Conservation (phyloP, 176 grass and related monocot species). For the Cymbopogon citratus region DNA sequence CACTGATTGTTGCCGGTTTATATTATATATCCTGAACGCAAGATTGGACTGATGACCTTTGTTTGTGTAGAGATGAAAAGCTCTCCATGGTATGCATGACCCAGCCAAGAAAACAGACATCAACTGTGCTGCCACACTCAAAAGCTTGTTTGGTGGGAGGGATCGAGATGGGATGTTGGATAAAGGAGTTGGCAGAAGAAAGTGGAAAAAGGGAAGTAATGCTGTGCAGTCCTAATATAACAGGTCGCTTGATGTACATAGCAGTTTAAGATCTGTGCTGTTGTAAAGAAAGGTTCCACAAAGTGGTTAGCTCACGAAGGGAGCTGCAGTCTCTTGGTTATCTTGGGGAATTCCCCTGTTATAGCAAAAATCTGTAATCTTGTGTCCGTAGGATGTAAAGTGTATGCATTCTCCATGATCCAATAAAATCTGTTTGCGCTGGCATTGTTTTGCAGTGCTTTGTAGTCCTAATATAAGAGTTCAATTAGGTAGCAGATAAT, state of each 20-base stretch:
- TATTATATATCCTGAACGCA: too few relatives aligned
- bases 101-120: too few relatives aligned
- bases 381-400: background rate
- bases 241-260: background rate
- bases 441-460: background rate
- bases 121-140: too few relatives aligned
- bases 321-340: background rate
- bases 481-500: too few relatives aligned
- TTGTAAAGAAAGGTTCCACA: background rate
- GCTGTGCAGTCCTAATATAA: constrained; percentile 11
- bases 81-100: too few relatives aligned
- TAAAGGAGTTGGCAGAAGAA: too few relatives aligned
- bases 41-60: too few relatives aligned
- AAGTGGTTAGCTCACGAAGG: background rate
- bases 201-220: background rate
- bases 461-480: constrained; percentile 13
- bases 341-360: background rate
- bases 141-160: too few relatives aligned
- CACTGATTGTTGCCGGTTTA: too few relatives aligned
- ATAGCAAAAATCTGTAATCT: background rate
- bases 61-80: too few relatives aligned
- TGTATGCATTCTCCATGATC: background rate
- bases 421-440: background rate
- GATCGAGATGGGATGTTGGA: too few relatives aligned
- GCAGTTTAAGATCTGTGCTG: too few relatives aligned